phyloP scores from a whole-genome alignment of 352 stramenopile genomes.

The Phytophthora hibernalis region DNA sequence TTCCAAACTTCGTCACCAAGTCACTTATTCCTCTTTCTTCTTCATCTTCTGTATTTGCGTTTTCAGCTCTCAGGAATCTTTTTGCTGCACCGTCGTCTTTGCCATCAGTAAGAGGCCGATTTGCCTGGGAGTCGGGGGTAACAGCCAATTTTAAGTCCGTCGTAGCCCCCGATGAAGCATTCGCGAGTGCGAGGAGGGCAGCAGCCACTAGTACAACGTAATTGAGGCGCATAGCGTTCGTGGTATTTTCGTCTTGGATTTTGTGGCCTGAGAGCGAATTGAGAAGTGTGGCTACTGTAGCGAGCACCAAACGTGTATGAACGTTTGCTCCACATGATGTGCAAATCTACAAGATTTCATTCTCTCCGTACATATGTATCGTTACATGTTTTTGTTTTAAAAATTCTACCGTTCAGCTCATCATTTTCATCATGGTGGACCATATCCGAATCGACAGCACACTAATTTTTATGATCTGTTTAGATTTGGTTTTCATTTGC shows the following conservation, averaged over 20 bases:
- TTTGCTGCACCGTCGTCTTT: not conserved
- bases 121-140: not conserved
- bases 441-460: too few species aligned
- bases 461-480: too few species aligned
- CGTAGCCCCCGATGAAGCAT: not conserved
- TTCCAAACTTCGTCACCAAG: conserved; percentile 2
- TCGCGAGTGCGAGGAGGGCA: not conserved
- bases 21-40: not conserved
- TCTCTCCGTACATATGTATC: too few species aligned
- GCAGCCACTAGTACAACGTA: not conserved
- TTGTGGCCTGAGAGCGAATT: not conserved
- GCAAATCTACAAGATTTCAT: too few species aligned
- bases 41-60: not conserved
- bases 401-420: too few species aligned
- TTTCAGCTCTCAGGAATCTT: not conserved
- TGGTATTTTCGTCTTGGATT: not conserved
- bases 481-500: too few species aligned
- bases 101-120: not conserved
- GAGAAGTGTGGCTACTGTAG: not conserved
- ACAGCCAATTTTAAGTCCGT: not conserved
- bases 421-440: too few species aligned
- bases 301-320: not conserved
- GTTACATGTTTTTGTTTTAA: too few species aligned
- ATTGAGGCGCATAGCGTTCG: conserved; percentile 9
- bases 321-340: too few species aligned